phyloP scores from a whole-genome alignment of 805 yeast species.

The Hanseniaspora jakobsenii region DNA sequence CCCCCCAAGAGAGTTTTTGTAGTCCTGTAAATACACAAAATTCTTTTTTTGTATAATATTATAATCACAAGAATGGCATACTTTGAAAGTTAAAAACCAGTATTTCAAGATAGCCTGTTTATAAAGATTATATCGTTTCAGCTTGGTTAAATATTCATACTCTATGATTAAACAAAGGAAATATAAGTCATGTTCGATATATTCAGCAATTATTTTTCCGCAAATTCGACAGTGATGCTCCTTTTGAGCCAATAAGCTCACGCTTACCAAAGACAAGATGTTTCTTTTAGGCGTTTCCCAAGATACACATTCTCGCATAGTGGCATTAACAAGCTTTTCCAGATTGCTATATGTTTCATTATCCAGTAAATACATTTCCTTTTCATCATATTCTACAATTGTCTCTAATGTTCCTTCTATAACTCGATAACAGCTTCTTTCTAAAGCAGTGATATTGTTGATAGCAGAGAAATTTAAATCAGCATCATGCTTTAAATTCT shows the following conservation, averaged over 20 bases:
- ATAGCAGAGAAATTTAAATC: background rate
- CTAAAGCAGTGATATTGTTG: conserved; percentile 4
- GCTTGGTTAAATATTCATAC: conserved; percentile 5
- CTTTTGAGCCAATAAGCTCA: too few species aligned
- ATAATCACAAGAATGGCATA: conserved; percentile 6
- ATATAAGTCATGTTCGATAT: conserved; percentile 9
- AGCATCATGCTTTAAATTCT: background rate
- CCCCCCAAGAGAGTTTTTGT: background rate
- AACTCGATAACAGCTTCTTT: conserved; percentile 5
- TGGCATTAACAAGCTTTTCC: background rate
- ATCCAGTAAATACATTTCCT: background rate
- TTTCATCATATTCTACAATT: background rate
- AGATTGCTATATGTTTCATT: conserved; percentile 6
- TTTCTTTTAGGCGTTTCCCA: too few species aligned
- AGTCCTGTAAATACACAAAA: background rate
- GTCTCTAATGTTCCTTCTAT: conserved; percentile 3
- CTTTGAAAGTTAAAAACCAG: conserved; percentile 12
- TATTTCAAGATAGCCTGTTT: conserved; percentile 3
- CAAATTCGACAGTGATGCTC: conserved; percentile 12
- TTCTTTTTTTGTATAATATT: conserved; percentile 1
- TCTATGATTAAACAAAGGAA: conserved; percentile 6
- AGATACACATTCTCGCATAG: background rate
- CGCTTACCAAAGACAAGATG: too few species aligned
- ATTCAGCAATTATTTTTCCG: background rate
- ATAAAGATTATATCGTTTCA: background rate